Base-by-base conservation (phyloP, 768 basidiomycete genomes). In the Infundibulicybe gibba region DNA sequence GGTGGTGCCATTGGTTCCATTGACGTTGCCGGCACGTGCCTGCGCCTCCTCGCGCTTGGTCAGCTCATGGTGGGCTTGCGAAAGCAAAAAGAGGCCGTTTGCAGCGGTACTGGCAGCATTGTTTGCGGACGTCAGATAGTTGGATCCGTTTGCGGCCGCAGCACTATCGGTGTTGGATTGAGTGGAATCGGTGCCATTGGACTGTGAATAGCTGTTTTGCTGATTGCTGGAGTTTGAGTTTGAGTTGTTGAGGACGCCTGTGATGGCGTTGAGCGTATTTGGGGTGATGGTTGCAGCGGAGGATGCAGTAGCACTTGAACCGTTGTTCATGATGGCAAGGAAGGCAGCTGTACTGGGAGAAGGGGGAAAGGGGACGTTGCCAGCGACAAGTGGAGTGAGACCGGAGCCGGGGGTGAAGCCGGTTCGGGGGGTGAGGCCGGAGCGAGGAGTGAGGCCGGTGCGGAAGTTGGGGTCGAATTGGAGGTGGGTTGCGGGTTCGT, bases 31-130 rank as follows among this genome's bases (percentile, higher is more conserved):
- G 16, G 56, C 44, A 31, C 83, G 78, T 50, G 79, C 78, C 60
- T 87, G 83, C 0, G 85, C 84, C 62, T 91, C 88, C 65, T 95
- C 93, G n/a, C 91, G 83, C 70, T 94, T 95, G 32, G 90, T 90
- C 49, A 97, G 81, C 73, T 95, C 94, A 63, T 97, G 94, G 61
- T 97, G 94, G 20, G 94, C 94, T 67, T 97, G 94, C 1, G 85
- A 87, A 44, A 97, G 83, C 41, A 97, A 74, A 70, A 94, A 97
- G 40, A 97, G 80, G 20, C 94, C 94, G 61, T 95, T 97, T 43
- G 92, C 87, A 45, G 92, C 90, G 15, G 81, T 75, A 38, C 66
- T 78, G 2, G 90, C 75, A 8, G 87, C 79, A 35, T 70, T 83
- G 41, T 74, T 74, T 2, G 86, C 68, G 16, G 70, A 68, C 4